phyloP scores from a whole-genome alignment of 1,139 yeast species.

The Nakaseomyces sp. region DNA sequence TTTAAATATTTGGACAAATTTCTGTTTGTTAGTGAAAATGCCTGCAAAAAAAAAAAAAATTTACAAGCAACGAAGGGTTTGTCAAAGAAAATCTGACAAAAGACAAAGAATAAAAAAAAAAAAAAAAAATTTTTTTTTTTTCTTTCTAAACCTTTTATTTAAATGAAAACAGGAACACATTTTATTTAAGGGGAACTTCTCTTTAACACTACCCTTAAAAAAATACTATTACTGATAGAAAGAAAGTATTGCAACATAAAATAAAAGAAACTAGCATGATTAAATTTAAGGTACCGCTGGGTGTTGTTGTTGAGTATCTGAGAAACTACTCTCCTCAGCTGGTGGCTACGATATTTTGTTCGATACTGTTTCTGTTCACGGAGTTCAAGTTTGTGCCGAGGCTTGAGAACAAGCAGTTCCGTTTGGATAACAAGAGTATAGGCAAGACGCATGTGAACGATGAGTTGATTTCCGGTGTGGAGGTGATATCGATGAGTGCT shows the following conservation, averaged over 20 bases:
- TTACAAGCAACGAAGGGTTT: too few species aligned
- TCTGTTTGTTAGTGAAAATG: neutral
- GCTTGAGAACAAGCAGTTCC: slow-evolving; percentile 13
- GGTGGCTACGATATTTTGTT: slow-evolving; percentile 9
- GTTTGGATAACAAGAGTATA: slow-evolving; percentile 15
- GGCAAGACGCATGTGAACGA: slow-evolving; percentile 15
- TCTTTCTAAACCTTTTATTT: too few species aligned
- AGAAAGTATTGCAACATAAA: too few species aligned
- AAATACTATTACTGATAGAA: too few species aligned
- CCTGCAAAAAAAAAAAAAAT: neutral
- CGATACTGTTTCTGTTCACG: slow-evolving; percentile 15
- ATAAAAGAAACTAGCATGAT: neutral
- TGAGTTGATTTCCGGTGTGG: slow-evolving; percentile 20
- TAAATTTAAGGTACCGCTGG: slow-evolving; percentile 39
- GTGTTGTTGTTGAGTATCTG: slow-evolving; percentile 61
- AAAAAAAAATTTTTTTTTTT: too few species aligned
- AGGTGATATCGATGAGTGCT: slow-evolving; percentile 20
- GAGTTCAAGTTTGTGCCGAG: slow-evolving; percentile 19
- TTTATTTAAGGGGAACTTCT: too few species aligned
- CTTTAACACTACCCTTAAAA: too few species aligned
- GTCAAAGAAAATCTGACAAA: neutral
- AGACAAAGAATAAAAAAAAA: too few species aligned
- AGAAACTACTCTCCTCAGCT: slow-evolving; percentile 10
- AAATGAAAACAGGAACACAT: too few species aligned
- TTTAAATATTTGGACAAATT: slow-evolving; percentile 3